A percentile compares a stretch with the other conserved stretches of the same genome.
Evolutionary conservation across 495 filamentous ascomycete genomes (phyloP).

Genomic region (Penicillium arizonense): DNA sequence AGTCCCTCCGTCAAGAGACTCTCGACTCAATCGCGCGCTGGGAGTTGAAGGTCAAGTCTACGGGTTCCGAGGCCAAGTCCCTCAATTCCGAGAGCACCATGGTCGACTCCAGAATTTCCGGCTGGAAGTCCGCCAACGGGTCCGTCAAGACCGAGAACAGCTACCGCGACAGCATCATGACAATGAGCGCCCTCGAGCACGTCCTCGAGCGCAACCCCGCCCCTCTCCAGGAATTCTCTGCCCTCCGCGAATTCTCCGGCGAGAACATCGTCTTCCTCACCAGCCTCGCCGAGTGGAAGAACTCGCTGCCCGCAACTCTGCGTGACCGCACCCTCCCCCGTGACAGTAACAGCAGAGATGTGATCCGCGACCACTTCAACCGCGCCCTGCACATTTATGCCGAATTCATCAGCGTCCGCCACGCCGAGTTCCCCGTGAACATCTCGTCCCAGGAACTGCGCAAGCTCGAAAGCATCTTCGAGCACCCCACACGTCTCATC

Average conservation of each 20-base stretch:
- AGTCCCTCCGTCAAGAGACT: constrained; percentile 41
- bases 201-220: constrained; percentile 53
- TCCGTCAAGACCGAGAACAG: constrained; percentile 23
- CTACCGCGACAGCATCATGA: constrained; percentile 44
- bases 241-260: constrained; percentile 61
- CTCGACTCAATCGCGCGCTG: constrained; percentile 36
- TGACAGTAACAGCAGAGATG: constrained; percentile 23
- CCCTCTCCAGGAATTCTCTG: constrained; percentile 58
- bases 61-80: constrained; percentile 24
- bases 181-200: constrained; percentile 60
- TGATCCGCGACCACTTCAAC: constrained; percentile 44
- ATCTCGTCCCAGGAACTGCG: constrained; percentile 50
- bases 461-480: constrained; percentile 50
- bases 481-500: constrained; percentile 32
- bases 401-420: constrained; percentile 51
- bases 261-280: constrained; percentile 69
- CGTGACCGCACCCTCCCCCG: constrained; percentile 12
- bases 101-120: constrained; percentile 34
- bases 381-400: constrained; percentile 57
- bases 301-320: constrained; percentile 17
- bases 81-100: constrained; percentile 28
- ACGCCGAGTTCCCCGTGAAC: constrained; percentile 64
- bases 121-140: constrained; percentile 30
- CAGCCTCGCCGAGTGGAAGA: constrained; percentile 55
- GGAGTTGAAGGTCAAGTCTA: constrained; percentile 29